Percentiles rank a stretch among this genome's conserved stretches.
Conservation (phyloP, 257 asterid species). For the Agastache rugosa region DNA sequence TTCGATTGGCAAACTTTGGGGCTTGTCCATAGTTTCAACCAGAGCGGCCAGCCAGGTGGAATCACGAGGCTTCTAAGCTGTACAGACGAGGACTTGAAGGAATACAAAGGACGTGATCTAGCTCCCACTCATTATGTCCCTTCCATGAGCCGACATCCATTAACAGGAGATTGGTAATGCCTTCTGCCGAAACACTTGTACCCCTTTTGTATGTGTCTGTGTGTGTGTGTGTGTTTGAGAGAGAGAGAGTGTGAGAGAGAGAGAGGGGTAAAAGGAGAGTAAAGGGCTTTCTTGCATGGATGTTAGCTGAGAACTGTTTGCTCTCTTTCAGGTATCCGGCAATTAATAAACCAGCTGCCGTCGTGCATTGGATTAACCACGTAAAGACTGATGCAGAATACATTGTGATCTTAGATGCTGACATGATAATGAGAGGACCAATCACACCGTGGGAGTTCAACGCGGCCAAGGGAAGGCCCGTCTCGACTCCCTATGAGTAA, state of each 20-base stretch:
- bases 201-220: too few relatives aligned
- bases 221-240: too few relatives aligned
- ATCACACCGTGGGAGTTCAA: conserved; percentile 97
- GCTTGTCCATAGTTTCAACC: conserved; percentile 86
- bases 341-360: conserved; percentile 95
- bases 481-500: conserved; percentile 96
- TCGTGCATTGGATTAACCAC: conserved; percentile 94
- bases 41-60: conserved; percentile 92
- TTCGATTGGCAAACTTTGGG: conserved; percentile 99
- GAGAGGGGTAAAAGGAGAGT: too few relatives aligned
- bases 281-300: not conserved
- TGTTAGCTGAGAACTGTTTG: not conserved
- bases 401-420: conserved; percentile 87
- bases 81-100: conserved; percentile 85
- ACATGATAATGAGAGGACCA: conserved; percentile 95
- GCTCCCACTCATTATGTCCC: conserved; percentile 98
- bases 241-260: too few relatives aligned
- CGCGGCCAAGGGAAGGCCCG: conserved; percentile 79
- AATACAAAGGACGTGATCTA: conserved; percentile 84
- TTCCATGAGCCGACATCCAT: conserved; percentile 97
- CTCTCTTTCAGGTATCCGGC: conserved; percentile 81
- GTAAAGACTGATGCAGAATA: conserved; percentile 90
- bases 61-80: conserved; percentile 93
- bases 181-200: conserved; percentile 30
- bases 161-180: conserved; percentile 91